Base-by-base conservation (phyloP, 371 early-diverging fungal genomes). In the Basidiobolus meristosporus region DNA sequence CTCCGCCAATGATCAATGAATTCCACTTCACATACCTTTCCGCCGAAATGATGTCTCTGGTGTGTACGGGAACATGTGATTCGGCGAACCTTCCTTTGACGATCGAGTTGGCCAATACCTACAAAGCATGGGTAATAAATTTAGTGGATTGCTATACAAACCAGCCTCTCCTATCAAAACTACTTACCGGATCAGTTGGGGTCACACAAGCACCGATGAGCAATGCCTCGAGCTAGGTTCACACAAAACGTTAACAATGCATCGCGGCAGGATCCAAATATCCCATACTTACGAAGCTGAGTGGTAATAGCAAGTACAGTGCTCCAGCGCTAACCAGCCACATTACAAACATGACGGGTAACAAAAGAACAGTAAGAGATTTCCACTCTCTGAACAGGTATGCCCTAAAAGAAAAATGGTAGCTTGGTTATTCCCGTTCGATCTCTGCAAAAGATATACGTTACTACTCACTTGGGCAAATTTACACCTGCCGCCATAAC, bases 71-170 rank as follows among this genome's bases (percentile, higher is more conserved):
- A 7, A 98, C 82, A 40, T 88, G 69, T 40, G 70, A 70, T 46
- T 88, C 89, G 1, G 98, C 93, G 68, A 91, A 95, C 36, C 73
- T 65, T 11, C 98, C 96, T 49, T 87, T 87, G 7, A 96, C 77
- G 15, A 96, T 81, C 1, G 85, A 78, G 60, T 85, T 89, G 41
- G 93, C 83, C 38, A 98, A 53, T 5, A 97, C 59, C 66, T 66
- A 41, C 7, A 9, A 30, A 30, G n/a, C 31, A 30, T 30, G n/a
- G n/a, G 31, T 30, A 30, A 30, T 7, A 7, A 30, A 30, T 7
- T n/a, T 7, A 30, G n/a, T 30, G 9, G n/a, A 30, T 30, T 30
- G n/a, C 9, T 30, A 30, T 9, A 9, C n/a, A 30, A 30, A 9
- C 7, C 31, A 7, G n/a, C n/a, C 31, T 9, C 7, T 30, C 9